Conservation (phyloP, 2,329 filamentous ascomycete species). For the Talaromyces verruculosus region DNA sequence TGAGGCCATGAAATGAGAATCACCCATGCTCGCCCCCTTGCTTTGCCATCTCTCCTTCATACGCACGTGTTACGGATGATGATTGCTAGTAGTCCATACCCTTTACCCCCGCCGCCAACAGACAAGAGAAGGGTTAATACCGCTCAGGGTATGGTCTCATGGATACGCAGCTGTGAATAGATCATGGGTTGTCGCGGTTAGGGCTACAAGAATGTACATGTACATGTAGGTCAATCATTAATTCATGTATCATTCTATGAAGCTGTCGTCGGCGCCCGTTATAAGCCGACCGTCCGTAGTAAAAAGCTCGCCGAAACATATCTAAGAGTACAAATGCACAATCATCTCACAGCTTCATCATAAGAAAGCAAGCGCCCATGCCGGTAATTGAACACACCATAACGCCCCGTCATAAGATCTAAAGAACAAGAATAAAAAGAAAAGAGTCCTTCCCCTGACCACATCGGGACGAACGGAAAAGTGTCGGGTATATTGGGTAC, state of each 20-base stretch:
- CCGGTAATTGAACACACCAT: not conserved
- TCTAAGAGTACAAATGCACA: slow-evolving; percentile 15
- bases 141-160: not conserved
- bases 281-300: not conserved
- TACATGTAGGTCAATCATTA: slow-evolving; percentile 10
- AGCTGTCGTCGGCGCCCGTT: not conserved
- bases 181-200: not conserved
- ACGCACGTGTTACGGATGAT: not conserved
- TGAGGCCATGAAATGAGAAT: not conserved
- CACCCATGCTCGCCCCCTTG: not conserved
- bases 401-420: slow-evolving; percentile 18
- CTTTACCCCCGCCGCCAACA: not conserved
- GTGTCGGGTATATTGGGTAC: not conserved
- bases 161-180: not conserved
- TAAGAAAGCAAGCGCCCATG: slow-evolving; percentile 4
- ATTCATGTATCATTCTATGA: slow-evolving; percentile 13
- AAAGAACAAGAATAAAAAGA: not conserved
- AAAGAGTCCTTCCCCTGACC: not conserved
- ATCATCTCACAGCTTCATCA: slow-evolving; percentile 11
- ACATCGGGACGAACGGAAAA: not conserved
- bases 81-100: not conserved
- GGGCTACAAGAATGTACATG: not conserved
- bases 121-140: not conserved
- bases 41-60: not conserved
- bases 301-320: slow-evolving; percentile 12